A percentile compares a stretch with the other conserved stretches of the same genome.
These are phyloP conservation scores for Phytopythium boreale DNA, from an alignment of 352 stramenopile genomes.

Conservation along the genomic window DNA sequence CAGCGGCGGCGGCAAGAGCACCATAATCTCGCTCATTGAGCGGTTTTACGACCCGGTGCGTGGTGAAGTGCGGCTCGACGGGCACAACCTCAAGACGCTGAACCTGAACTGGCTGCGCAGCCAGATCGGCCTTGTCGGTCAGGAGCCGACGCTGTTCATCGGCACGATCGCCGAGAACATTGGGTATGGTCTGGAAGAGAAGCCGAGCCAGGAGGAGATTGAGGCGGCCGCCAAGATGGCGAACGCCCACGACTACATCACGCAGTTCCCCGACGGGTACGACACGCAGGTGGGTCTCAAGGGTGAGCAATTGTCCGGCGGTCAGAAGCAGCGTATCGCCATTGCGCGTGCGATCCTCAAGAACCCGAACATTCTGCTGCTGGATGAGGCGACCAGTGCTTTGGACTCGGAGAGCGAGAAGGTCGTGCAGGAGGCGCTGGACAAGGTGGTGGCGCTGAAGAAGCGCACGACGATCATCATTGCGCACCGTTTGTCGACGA, in stretches of 20 bases:
- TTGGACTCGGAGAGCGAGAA: constrained; percentile 81
- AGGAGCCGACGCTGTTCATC: constrained; percentile 59
- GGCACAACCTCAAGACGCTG: constrained; percentile 63
- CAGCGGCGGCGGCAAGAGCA: constrained; percentile 50
- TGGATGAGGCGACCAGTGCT: constrained; percentile 91
- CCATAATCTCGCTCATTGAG: constrained; percentile 33
- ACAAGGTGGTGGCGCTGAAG: constrained; percentile 55
- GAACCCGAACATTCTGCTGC: constrained; percentile 79
- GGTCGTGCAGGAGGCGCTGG: constrained; percentile 78
- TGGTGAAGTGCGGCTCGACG: constrained; percentile 68
- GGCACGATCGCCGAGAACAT: constrained; percentile 67
- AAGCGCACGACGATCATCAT: constrained; percentile 90
- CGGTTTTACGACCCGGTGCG: constrained; percentile 63
- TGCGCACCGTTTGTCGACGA: constrained; percentile 92
- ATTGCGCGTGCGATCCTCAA: constrained; percentile 91
- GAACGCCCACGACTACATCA: constrained; percentile 93
- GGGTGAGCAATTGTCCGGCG: constrained; percentile 76
- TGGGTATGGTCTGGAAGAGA: constrained; percentile 29
- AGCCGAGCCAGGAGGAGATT: constrained; percentile 66
- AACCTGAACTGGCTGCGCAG: constrained; percentile 55
- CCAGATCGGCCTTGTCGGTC: constrained; percentile 60
- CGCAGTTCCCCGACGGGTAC: constrained; percentile 86
- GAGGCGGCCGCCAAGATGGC: constrained; percentile 84
- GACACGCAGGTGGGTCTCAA: constrained; percentile 93
- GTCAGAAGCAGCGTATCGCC: constrained; percentile 83